phyloP scores from a whole-genome alignment of 2,329 filamentous ascomycete genomes.

The Metarhizium anisopliae region DNA sequence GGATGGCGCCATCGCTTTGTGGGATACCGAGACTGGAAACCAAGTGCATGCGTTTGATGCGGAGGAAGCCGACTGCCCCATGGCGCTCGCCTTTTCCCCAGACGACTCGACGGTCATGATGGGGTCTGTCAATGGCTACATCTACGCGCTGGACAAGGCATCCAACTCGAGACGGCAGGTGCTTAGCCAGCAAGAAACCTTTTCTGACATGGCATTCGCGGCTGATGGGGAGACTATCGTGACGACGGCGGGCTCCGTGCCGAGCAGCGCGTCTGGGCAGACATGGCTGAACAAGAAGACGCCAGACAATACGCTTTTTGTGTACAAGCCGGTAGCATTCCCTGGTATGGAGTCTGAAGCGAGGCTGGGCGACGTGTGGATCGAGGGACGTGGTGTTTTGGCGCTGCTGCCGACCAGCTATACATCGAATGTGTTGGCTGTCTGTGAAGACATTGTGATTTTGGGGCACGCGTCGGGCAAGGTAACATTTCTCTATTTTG shows the following conservation, averaged over 20 bases:
- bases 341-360: conserved; percentile 8
- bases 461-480: conserved; percentile 9
- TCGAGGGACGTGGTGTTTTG: conserved; percentile 6
- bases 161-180: conserved; percentile 4
- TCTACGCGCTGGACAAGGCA: conserved; percentile 5
- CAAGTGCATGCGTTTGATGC: conserved; percentile 3
- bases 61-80: conserved; percentile 1
- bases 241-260: conserved; percentile 7
- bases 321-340: conserved; percentile 8
- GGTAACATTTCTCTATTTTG: conserved; percentile 9
- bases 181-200: conserved; percentile 6
- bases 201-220: conserved; percentile 5
- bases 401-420: conserved; percentile 7
- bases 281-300: conserved; percentile 4
- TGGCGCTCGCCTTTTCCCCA: conserved; percentile 3
- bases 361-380: conserved; percentile 7
- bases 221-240: conserved; percentile 4
- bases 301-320: conserved; percentile 5
- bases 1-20: conserved; percentile 9
- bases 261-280: background rate
- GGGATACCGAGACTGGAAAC: conserved; percentile 7
- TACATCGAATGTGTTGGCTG: conserved; percentile 5
- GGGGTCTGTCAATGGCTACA: conserved; percentile 4
- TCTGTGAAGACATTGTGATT: conserved; percentile 7
- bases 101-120: conserved; percentile 5